Evolutionary conservation across 345 rosid species (phyloP), one percentile per base, ranked within the genome.

Genomic region (Dovyalis caffra): DNA sequence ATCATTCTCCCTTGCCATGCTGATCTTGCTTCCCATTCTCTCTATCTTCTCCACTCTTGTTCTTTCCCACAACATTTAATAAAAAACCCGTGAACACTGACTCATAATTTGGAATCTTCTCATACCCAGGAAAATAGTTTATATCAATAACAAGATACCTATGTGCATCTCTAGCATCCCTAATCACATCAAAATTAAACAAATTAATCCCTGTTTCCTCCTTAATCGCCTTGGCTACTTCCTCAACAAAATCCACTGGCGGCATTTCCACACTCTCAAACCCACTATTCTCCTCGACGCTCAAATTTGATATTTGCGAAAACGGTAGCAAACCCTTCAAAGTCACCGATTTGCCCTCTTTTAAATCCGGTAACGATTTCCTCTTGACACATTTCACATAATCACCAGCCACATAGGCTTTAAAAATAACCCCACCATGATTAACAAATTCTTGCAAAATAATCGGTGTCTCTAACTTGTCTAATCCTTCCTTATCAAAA

Each of bases 101-200:
- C 84, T 87, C 91, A 62, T 79, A 90, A 73, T 76, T 72, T 0
- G 92, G 92, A 86, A 88, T 80, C 86, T 88, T 90, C 6, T 86
- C 90, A 63, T 85, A 90, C 38, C 94, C 91, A 32, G 91, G 91
- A 70, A 90, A 88, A 83, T 90, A 88, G 83, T 90, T 90, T 67
- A 90, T 81, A 76, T 90, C 92, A 64, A 90, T 83, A n/a, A n/a
- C n/a, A n/a, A n/a, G n/a, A 78, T 84, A 88, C 75, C 84, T 77
- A 75, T 75, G 83, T 63, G 56, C 74, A 78, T 82, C 86, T 64
- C 58, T 83, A 8, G 80, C 87, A 78, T n/a, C n/a, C n/a, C n/a
- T n/a, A n/a, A n/a, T n/a, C n/a, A 90, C 80, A 73, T 90, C 92
- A 70, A 88, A 88, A 74, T 88, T 90, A 74, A 90, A 88, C 76